phyloP scores from a whole-genome alignment of 2,329 filamentous ascomycete genomes.

The Xylariaceae sp. region DNA sequence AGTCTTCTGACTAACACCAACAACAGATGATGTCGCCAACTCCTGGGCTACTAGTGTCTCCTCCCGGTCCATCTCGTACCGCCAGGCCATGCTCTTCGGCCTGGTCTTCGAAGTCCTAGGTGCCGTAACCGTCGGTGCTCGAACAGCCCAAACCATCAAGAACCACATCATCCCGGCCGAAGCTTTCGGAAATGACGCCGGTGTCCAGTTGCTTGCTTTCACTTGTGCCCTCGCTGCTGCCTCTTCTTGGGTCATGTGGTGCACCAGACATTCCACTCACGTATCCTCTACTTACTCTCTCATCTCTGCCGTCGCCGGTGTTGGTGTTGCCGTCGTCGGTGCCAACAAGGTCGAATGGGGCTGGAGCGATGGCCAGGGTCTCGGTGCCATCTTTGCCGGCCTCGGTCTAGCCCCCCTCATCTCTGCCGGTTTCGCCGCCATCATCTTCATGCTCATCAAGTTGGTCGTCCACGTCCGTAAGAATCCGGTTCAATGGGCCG shows the following conservation, averaged over 20 bases:
- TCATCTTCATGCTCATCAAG: constrained; percentile 71
- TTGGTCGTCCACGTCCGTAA: constrained; percentile 63
- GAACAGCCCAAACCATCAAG: constrained; percentile 73
- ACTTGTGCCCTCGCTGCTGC: constrained; percentile 60
- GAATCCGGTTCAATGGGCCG: constrained; percentile 66
- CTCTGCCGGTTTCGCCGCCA: constrained; percentile 58
- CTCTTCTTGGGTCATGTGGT: constrained; percentile 75
- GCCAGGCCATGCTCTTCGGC: constrained; percentile 62
- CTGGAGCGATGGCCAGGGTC: constrained; percentile 62
- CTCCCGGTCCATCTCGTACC: constrained; percentile 67
- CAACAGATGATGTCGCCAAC: constrained; percentile 74
- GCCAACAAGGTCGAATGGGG: constrained; percentile 61
- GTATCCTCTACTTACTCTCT: constrained; percentile 70
- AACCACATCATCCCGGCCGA: constrained; percentile 63
- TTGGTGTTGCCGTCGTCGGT: constrained; percentile 62
- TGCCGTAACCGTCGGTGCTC: constrained; percentile 60
- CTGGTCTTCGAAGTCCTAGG: constrained; percentile 64
- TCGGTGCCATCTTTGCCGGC: constrained; percentile 67
- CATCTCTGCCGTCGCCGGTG: constrained; percentile 62
- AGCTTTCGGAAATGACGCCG: constrained; percentile 56
- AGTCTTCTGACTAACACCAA: constrained; percentile 15
- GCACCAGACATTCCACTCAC: constrained; percentile 66
- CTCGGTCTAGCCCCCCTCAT: constrained; percentile 66
- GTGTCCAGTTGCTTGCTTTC: constrained; percentile 64
- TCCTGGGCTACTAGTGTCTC: constrained; percentile 77